A percentile compares a stretch with the other conserved stretches of the same genome.
These are phyloP conservation scores for Penicillium sp. DNA, from an alignment of 2,329 filamentous ascomycete species.

Conservation along the genomic window DNA sequence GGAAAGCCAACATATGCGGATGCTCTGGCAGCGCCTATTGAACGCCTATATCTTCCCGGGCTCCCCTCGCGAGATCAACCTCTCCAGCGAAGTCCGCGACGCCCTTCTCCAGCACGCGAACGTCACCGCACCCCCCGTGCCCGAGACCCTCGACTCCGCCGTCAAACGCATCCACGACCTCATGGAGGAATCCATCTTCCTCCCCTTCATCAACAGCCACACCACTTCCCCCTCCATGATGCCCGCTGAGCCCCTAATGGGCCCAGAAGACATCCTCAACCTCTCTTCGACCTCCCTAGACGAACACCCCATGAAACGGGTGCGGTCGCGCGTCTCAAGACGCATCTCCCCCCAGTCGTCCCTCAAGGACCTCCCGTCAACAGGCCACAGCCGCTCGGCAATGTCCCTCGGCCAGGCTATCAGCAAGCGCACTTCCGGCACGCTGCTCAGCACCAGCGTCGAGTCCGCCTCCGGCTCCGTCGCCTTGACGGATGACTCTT, in stretches of 20 bases:
- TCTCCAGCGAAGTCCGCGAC: constrained; percentile 83
- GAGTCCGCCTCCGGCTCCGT: constrained; percentile 39
- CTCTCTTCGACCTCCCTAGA: constrained; percentile 33
- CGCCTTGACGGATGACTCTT: constrained; percentile 50
- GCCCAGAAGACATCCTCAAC: constrained; percentile 38
- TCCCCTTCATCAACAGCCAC: constrained; percentile 80
- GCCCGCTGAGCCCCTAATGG: constrained; percentile 46
- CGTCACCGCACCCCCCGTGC: constrained; percentile 65
- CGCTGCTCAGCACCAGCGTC: constrained; percentile 39
- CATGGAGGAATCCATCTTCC: constrained; percentile 94
- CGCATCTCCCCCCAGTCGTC: constrained; percentile 37
- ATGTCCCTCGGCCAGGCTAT: constrained; percentile 36
- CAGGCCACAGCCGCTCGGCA: constrained; percentile 29
- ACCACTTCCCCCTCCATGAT: constrained; percentile 51
- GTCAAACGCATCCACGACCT: constrained; percentile 89
- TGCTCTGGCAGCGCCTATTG: constrained; percentile 84
- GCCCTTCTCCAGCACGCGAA: constrained; percentile 67
- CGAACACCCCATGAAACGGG: constrained; percentile 30
- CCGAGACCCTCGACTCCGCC: constrained; percentile 76
- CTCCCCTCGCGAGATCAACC: constrained; percentile 83
- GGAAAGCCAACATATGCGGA: constrained; percentile 69
- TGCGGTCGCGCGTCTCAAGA: constrained; percentile 27
- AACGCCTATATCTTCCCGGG: constrained; percentile 88
- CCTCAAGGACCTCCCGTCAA: constrained; percentile 31
- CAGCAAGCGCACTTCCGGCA: constrained; percentile 39